Evolutionary conservation across 2,329 filamentous ascomycete genomes (phyloP).

Genomic region (Microdochium trichocladiopsis): DNA sequence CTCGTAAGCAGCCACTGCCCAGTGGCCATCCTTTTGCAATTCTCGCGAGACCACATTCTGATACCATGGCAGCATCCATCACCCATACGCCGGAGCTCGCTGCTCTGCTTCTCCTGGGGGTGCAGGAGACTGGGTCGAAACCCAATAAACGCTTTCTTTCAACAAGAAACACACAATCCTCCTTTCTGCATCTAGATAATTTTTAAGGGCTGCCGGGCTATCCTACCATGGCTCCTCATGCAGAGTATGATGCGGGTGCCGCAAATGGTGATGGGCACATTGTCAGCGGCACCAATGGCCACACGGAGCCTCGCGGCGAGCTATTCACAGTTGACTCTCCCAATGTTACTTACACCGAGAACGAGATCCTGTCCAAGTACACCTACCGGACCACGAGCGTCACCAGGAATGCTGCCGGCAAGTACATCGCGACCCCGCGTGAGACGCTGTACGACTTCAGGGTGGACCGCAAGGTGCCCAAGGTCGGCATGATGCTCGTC

Average conservation of each 20-base stretch:
- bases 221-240: constrained; percentile 84
- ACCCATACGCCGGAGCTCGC: constrained; percentile 95
- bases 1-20: constrained; percentile 61
- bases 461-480: constrained; percentile 87
- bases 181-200: constrained; percentile 5
- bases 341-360: constrained; percentile 85
- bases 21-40: background rate
- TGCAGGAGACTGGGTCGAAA: constrained; percentile 62
- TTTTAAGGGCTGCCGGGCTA: background rate
- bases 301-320: constrained; percentile 33
- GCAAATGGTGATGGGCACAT: constrained; percentile 53
- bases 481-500: constrained; percentile 94
- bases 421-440: constrained; percentile 76
- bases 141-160: constrained; percentile 38
- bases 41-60: constrained; percentile 3
- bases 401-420: constrained; percentile 60
- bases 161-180: constrained; percentile 17
- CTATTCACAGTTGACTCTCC: constrained; percentile 86
- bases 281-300: constrained; percentile 23
- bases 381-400: constrained; percentile 92
- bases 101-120: constrained; percentile 83
- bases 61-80: constrained; percentile 61
- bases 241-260: constrained; percentile 51
- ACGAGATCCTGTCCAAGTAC: constrained; percentile 88
- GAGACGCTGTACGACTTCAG: constrained; percentile 96